phyloP scores from a whole-genome alignment of 495 filamentous ascomycete genomes.

The Penicillium arizonense region DNA sequence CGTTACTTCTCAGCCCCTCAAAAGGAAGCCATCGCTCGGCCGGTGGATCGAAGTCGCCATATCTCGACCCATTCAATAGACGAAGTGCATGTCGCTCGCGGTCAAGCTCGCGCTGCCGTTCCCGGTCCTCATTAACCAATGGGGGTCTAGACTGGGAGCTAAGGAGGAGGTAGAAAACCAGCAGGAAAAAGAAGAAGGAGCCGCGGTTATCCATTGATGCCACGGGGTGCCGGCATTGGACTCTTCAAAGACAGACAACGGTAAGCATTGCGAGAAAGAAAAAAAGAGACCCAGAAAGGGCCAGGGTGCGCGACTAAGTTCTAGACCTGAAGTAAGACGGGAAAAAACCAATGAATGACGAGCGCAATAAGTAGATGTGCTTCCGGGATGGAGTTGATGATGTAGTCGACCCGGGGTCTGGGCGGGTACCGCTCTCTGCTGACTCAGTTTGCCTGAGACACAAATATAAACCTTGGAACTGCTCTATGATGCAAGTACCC shows the following conservation, averaged over 20 bases:
- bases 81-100: conserved; percentile 58
- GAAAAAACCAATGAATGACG: conserved; percentile 25
- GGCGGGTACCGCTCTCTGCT: conserved; percentile 4
- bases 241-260: conserved; percentile 21
- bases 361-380: conserved; percentile 16
- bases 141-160: conserved; percentile 46
- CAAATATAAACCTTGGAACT: not conserved
- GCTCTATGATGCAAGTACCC: not conserved
- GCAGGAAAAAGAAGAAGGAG: conserved; percentile 47
- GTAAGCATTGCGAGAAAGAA: conserved; percentile 23
- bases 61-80: conserved; percentile 68
- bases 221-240: conserved; percentile 31
- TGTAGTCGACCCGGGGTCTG: conserved; percentile 27
- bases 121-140: conserved; percentile 44
- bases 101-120: conserved; percentile 41
- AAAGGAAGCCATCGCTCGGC: conserved; percentile 69
- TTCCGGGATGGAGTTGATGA: conserved; percentile 33
- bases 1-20: conserved; percentile 68
- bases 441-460: conserved; percentile 10
- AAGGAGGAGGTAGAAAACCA: conserved; percentile 50
- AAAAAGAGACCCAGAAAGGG: not conserved
- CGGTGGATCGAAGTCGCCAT: conserved; percentile 67
- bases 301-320: conserved; percentile 3
- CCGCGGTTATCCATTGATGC: conserved; percentile 50
- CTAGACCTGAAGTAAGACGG: not conserved